Base-by-base conservation (phyloP, 768 basidiomycete genomes). In the Clitopilus passeckerianus region DNA sequence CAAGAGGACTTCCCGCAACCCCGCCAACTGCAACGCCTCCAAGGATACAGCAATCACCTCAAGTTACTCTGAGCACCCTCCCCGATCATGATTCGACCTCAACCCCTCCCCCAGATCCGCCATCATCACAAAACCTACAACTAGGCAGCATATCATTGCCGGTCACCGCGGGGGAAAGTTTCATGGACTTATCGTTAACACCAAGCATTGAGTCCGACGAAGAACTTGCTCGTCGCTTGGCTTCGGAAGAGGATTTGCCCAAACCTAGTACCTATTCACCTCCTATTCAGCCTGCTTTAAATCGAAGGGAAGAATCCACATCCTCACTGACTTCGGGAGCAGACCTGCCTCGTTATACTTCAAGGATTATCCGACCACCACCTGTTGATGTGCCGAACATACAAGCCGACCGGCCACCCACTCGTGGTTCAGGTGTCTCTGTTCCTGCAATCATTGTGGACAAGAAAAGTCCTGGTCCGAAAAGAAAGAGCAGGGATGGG, bases 121-220 rank as follows among this genome's bases (percentile, higher is more conserved):
- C 46, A 50, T 23, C 46, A 50, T 50, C 46, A 22, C 16, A 12
- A 50, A 10, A 9, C 18, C 46, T 10, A 9, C 46, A 22, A 5
- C 9, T n/a, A 23, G 18, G 18, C 46, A 50, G 18, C 10, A n/a
- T 20, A 20, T 23, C 46, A 22, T 4, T 50, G 5, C 46, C 46
- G 46, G 46, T 20, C 16, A 50, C 6, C 46, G 16, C 46, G 46
- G 46, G 46, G 46, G 46, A 50, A 12, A 50, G 46, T 22, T 50
- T 50, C 22, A 50, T 50, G 9, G 46, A 50, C 34, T 37, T 33
- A 14, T 55, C 54, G 15, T 55, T 37, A 1, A 37, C 27, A 5
- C 24, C 56, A 20, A 41, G 34, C 18, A 52, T 50, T 18, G 44
- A 55, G 18, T 30, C 24, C 6, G 64, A 61, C 59, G 65, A 65